Conservation (phyloP, 345 rosid genomes). For the Heritiera littoralis region DNA sequence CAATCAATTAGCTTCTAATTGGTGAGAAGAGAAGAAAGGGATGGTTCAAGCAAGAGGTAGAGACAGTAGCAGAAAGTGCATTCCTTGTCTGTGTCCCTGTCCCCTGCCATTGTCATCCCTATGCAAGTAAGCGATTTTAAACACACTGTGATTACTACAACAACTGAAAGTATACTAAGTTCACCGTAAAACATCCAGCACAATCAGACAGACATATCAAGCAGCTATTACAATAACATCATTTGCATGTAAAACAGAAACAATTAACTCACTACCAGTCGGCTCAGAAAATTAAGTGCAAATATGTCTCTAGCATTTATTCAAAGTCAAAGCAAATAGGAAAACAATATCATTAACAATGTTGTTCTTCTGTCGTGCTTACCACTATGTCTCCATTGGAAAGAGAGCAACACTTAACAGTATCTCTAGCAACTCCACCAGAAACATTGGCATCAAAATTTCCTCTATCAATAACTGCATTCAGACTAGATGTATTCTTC, state of each 20-base stretch:
- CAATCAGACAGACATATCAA: conserved; percentile 17
- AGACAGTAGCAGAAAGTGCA: not conserved
- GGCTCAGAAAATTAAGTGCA: not conserved
- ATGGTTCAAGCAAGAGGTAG: not conserved
- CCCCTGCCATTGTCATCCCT: not conserved
- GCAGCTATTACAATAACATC: conserved; percentile 6
- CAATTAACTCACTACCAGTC: conserved; percentile 9
- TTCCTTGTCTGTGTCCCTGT: not conserved
- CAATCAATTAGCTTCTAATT: not conserved
- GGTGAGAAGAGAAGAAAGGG: not conserved
- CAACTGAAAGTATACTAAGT: not conserved
- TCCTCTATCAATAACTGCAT: conserved; percentile 83
- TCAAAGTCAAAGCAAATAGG: not conserved
- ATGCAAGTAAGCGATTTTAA: not conserved
- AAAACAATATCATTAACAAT: conserved; percentile 18
- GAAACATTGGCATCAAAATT: conserved; percentile 67
- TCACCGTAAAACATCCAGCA: conserved; percentile 12
- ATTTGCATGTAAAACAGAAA: conserved; percentile 5
- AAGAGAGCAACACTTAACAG: conserved; percentile 72
- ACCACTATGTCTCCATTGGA: conserved; percentile 97
- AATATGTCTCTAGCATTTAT: conserved; percentile 4
- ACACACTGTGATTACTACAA: not conserved
- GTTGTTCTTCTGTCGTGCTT: conserved; percentile 42
- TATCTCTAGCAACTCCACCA: conserved; percentile 88
- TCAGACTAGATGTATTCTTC: conserved; percentile 37